Evolutionary conservation across 768 basidiomycete genomes (phyloP).

Genomic region (Botryobasidium botryosum): DNA sequence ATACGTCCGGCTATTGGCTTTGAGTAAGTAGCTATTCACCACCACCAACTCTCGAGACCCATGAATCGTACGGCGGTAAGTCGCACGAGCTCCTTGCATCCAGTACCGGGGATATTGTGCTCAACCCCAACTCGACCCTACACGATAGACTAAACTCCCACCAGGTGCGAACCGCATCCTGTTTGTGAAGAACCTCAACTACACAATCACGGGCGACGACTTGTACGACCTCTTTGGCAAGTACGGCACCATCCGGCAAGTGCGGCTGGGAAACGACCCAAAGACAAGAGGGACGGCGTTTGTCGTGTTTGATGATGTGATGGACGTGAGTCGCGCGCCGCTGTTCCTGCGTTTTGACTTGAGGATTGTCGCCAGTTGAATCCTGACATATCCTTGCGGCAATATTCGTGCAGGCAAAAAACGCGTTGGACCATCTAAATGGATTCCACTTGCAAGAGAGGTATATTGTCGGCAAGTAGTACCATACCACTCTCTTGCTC

Average conservation of each 20-base stretch:
- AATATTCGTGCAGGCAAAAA: slow-evolving; percentile 56
- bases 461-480: slow-evolving; percentile 61
- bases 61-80: too few species aligned
- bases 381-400: slow-evolving; percentile 3
- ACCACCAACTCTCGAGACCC: too few species aligned
- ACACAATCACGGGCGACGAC: slow-evolving; percentile 84
- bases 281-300: slow-evolving; percentile 95
- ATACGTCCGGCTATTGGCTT: too few species aligned
- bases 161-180: slow-evolving; percentile 84
- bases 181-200: slow-evolving; percentile 86
- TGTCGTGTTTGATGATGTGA: slow-evolving; percentile 90
- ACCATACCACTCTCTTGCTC: neutral
- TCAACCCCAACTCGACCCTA: neutral
- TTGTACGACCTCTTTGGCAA: slow-evolving; percentile 94
- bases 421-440: slow-evolving; percentile 90
- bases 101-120: too few species aligned
- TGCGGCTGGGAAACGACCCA: slow-evolving; percentile 79
- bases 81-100: too few species aligned
- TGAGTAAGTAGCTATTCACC: too few species aligned
- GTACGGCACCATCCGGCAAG: slow-evolving; percentile 91
- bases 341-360: neutral
- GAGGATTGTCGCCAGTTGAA: neutral
- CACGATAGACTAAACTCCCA: slow-evolving; percentile 59
- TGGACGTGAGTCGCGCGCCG: slow-evolving; percentile 44
- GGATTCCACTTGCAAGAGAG: slow-evolving; percentile 97